These are phyloP conservation scores for Phytopythium ostracodes DNA, from an alignment of 352 stramenopile genomes.

Conservation along the genomic window DNA sequence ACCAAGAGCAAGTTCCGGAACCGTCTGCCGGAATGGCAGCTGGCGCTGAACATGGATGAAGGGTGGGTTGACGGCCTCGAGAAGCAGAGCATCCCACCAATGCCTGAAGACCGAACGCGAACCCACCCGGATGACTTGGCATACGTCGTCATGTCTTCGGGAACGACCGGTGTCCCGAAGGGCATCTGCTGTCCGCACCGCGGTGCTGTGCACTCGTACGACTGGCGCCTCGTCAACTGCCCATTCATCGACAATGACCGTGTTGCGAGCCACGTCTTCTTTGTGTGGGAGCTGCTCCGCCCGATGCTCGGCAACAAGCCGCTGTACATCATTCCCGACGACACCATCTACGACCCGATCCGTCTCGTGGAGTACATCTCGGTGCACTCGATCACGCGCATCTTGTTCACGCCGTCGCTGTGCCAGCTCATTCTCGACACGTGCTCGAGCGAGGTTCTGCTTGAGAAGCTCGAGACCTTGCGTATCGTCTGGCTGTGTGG, in stretches of 20 bases:
- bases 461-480: conserved; percentile 58
- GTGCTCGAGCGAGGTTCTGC: conserved; percentile 44
- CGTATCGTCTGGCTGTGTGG: conserved; percentile 91
- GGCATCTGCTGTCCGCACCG: conserved; percentile 93
- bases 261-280: conserved; percentile 93
- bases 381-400: conserved; percentile 78
- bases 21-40: conserved; percentile 64
- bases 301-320: conserved; percentile 87
- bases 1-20: conserved; percentile 76
- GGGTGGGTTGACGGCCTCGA: conserved; percentile 37
- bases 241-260: conserved; percentile 68
- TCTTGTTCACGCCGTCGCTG: conserved; percentile 93
- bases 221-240: conserved; percentile 83
- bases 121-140: conserved; percentile 85
- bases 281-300: conserved; percentile 92
- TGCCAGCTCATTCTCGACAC: conserved; percentile 86
- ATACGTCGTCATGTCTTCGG: conserved; percentile 92
- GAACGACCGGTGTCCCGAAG: conserved; percentile 91
- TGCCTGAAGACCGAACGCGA: conserved; percentile 52
- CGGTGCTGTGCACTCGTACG: conserved; percentile 90
- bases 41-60: conserved; percentile 62
- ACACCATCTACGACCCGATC: conserved; percentile 89
- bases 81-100: conserved; percentile 25
- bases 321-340: conserved; percentile 91
- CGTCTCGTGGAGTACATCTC: conserved; percentile 80